Conservation (phyloP, 352 stramenopile species). For the Pythium apleroticum region DNA sequence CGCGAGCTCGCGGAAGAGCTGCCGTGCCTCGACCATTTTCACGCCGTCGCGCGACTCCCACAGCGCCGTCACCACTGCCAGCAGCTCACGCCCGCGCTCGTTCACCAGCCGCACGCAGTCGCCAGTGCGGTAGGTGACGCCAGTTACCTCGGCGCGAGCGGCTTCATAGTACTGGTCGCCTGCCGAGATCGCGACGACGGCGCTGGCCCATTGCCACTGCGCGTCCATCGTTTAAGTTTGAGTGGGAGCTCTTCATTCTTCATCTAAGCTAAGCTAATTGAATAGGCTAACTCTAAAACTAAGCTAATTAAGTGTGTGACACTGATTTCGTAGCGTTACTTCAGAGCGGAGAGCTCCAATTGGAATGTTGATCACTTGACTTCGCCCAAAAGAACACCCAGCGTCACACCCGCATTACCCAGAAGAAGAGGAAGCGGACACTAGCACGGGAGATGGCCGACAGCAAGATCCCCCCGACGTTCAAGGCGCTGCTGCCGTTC, state of each 20-base stretch:
- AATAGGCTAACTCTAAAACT: not conserved
- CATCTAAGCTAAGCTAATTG: not conserved
- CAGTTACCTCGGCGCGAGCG: not conserved
- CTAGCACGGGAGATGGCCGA: slow-evolving; percentile 40
- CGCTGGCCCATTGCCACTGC: slow-evolving; percentile 23
- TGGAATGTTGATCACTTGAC: slow-evolving; percentile 30
- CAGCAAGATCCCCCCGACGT: slow-evolving; percentile 87
- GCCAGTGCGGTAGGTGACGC: not conserved
- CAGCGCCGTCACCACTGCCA: slow-evolving; percentile 24
- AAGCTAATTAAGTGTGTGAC: slow-evolving; percentile 7
- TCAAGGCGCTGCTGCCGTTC: slow-evolving; percentile 94
- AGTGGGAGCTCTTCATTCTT: not conserved
- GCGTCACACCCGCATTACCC: not conserved
- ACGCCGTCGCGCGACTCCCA: slow-evolving; percentile 24
- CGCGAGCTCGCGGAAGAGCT: slow-evolving; percentile 19
- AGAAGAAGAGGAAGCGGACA: slow-evolving; percentile 16
- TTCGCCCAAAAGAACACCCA: not conserved
- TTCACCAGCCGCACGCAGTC: slow-evolving; percentile 25
- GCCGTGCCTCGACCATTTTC: slow-evolving; percentile 19
- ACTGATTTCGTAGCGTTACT: slow-evolving; percentile 29
- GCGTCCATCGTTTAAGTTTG: slow-evolving; percentile 2
- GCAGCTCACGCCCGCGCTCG: slow-evolving; percentile 9
- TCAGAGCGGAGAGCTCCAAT: slow-evolving; percentile 10
- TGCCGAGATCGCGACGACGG: slow-evolving; percentile 22
- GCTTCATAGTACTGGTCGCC: slow-evolving; percentile 28